phyloP scores from a whole-genome alignment of 2,329 filamentous ascomycete genomes.

The Cytospora mali region DNA sequence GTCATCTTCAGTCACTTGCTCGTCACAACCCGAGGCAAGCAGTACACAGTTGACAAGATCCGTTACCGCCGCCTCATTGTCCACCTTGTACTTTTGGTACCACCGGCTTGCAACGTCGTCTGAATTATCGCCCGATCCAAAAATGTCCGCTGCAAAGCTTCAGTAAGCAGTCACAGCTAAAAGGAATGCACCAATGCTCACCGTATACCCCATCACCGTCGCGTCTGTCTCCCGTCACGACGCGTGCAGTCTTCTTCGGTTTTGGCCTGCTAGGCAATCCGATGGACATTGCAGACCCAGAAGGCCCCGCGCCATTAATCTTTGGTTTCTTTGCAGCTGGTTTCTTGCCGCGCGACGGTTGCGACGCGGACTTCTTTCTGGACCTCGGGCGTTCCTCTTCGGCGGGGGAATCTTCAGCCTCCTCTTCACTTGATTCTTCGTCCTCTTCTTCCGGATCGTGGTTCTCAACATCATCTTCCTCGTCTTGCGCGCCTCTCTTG shows the following conservation, averaged over 20 bases:
- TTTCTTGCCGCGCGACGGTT: constrained; percentile 52
- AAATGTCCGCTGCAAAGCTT: constrained; percentile 59
- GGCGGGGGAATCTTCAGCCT: constrained; percentile 45
- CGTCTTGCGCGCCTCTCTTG: constrained; percentile 55
- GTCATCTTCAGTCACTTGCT: constrained; percentile 78
- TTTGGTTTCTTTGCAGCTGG: constrained; percentile 66
- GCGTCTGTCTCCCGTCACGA: constrained; percentile 50
- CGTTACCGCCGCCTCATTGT: constrained; percentile 57
- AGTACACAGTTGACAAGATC: constrained; percentile 70
- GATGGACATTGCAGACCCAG: constrained; percentile 42
- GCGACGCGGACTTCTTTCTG: constrained; percentile 42
- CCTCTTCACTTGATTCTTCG: constrained; percentile 36
- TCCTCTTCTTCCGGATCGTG: constrained; percentile 47
- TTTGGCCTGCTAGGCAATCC: constrained; percentile 56
- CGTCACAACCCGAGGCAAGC: constrained; percentile 76
- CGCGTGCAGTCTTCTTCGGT: constrained; percentile 59
- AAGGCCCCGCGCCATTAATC: constrained; percentile 56
- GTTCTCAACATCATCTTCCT: constrained; percentile 48
- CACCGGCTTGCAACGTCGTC: constrained; percentile 63
- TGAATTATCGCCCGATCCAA: constrained; percentile 59
- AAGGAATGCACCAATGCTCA: constrained; percentile 39
- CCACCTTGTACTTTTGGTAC: constrained; percentile 59
- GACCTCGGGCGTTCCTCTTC: constrained; percentile 48
- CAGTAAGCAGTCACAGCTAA: constrained; percentile 30
- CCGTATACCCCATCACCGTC: constrained; percentile 60